Evolutionary conservation across 148 eudicot species (phyloP).

Genomic region (Spergularia bocconei): DNA sequence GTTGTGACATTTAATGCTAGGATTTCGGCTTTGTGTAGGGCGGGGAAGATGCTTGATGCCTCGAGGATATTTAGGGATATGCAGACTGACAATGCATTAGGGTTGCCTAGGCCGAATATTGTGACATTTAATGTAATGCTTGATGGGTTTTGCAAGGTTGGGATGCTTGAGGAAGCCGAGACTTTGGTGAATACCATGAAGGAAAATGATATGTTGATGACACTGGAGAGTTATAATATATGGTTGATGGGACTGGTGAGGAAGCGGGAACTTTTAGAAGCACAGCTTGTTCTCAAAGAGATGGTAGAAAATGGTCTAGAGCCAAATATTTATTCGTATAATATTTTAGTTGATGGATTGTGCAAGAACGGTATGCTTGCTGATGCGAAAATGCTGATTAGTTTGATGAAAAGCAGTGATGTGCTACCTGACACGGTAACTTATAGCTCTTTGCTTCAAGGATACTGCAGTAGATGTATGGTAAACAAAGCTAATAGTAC

Average conservation of each 20-base stretch:
- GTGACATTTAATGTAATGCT: conserved; percentile 73
- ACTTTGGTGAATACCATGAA: conserved; percentile 65
- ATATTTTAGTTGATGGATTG: conserved; percentile 68
- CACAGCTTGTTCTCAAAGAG: conserved; percentile 56
- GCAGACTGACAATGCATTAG: conserved; percentile 71
- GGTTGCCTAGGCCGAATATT: conserved; percentile 64
- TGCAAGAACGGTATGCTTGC: conserved; percentile 68
- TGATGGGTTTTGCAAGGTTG: conserved; percentile 65
- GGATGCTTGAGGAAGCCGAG: conserved; percentile 84
- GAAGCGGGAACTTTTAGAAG: conserved; percentile 67
- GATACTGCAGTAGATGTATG: conserved; percentile 69
- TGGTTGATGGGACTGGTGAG: conserved; percentile 72
- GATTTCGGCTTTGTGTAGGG: conserved; percentile 68
- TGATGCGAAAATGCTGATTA: conserved; percentile 61
- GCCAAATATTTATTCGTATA: conserved; percentile 60
- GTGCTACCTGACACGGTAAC: conserved; percentile 67
- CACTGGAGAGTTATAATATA: conserved; percentile 65
- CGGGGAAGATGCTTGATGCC: conserved; percentile 83
- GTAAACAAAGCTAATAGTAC: conserved; percentile 55
- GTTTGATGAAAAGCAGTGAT: conserved; percentile 51
- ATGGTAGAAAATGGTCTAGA: conserved; percentile 45
- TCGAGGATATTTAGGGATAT: conserved; percentile 87
- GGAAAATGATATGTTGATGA: conserved; percentile 35
- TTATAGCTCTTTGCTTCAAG: conserved; percentile 74
- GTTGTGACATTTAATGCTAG: conserved; percentile 91